Evolutionary conservation across 129 eudicot genomes (phyloP), one percentile per base, ranked within the genome.

Genomic region (Flaveria trinervia): DNA sequence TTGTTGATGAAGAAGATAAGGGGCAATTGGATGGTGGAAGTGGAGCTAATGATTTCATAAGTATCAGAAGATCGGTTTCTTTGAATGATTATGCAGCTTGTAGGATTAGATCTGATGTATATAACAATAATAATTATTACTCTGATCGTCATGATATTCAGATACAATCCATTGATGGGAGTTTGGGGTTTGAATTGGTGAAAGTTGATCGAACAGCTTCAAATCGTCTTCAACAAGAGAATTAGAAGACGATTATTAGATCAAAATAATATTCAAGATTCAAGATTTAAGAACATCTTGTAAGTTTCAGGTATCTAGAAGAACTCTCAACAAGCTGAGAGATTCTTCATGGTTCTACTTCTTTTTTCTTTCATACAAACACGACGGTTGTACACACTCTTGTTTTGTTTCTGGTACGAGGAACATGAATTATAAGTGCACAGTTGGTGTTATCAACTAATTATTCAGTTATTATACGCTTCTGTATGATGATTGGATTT

Each of bases 1-100:
- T 80, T n/a, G 81, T 75, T n/a, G 87, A 73, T 39, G 84, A 85
- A 64, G 60, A 68, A 57, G 59, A 82, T 48, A 74, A 71, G 7
- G 78, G 50, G 13, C 70, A 79, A 61, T 18, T 25, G 26, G 45
- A 22, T 65, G 83, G 83, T 80, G 79, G 60, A 11, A 61, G 84
- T 74, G 84, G 84, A 23, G 57, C 43, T 44, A 62, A 51, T 78
- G 82, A 70, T 13, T 46, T 70, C 69, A 43, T 77, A 59, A 69
- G 43, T 17, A 61, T 82, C 65, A 86, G 90, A 64, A 89, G 94
- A 65, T 86, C 94, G 23, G 78, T 89, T 68, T 89, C 94, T 30
- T 20, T 84, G 84, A 87, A 86, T 80, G 73, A 75, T 70, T 76
- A 73, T 50, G 84, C 70, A 74, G 80, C 48, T 60, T 80, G 65